Evolutionary conservation across 768 basidiomycete genomes (phyloP).

Genomic region (Mycena alexandri): DNA sequence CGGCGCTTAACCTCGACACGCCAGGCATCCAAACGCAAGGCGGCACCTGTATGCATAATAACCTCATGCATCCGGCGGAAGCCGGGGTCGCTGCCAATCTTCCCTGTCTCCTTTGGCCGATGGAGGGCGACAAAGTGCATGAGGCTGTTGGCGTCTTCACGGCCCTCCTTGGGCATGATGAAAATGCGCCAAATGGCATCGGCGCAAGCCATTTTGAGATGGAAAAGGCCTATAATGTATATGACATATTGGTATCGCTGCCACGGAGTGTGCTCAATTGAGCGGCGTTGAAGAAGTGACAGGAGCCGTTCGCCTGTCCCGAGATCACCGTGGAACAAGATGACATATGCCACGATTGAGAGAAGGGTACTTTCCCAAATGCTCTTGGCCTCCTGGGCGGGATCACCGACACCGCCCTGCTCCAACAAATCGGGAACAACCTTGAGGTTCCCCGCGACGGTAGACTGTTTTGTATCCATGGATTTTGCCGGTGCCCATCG

Average conservation of each 20-base stretch:
- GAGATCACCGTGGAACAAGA: constrained; percentile 43
- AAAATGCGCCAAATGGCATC: constrained; percentile 44
- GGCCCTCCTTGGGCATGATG: constrained; percentile 35
- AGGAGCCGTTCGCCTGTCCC: constrained; percentile 42
- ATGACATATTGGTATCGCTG: constrained; percentile 48
- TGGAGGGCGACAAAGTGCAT: constrained; percentile 40
- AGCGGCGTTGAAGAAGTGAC: constrained; percentile 39
- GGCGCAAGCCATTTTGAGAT: constrained; percentile 48
- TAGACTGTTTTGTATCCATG: constrained; percentile 43
- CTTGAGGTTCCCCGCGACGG: constrained; percentile 37
- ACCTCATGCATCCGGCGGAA: constrained; percentile 54
- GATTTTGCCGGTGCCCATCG: constrained; percentile 35
- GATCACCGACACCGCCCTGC: constrained; percentile 43
- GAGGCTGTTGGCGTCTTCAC: constrained; percentile 37
- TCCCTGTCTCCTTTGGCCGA: constrained; percentile 48
- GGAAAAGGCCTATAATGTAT: constrained; percentile 48
- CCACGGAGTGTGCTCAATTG: constrained; percentile 46
- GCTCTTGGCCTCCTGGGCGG: constrained; percentile 24
- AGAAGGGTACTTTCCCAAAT: constrained; percentile 31
- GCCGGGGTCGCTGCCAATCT: constrained; percentile 48
- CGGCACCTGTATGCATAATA: constrained; percentile 47
- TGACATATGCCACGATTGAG: constrained; percentile 37
- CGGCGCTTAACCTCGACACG: constrained; percentile 30
- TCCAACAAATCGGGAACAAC: constrained; percentile 38
- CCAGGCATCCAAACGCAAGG: constrained; percentile 48